A percentile compares a stretch with the other conserved stretches of the same genome.
Evolutionary conservation across 495 filamentous ascomycete species (phyloP).

Genomic region (Aspergillus haitiensis): DNA sequence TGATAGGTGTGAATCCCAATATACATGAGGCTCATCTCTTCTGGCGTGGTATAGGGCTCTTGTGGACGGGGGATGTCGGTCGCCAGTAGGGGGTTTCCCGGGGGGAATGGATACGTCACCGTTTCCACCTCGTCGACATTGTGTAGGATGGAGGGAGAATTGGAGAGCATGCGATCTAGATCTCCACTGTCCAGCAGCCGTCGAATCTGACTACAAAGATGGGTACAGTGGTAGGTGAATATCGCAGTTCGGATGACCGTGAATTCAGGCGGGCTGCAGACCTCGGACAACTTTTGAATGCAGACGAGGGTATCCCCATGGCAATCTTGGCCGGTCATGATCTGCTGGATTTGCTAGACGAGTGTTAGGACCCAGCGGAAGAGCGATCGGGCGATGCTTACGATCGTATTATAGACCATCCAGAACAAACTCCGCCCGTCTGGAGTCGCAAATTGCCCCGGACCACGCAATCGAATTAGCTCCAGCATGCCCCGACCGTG

Average conservation of each 20-base stretch:
- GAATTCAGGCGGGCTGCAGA: background rate
- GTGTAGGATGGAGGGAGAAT: background rate
- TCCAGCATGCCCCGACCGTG: conserved; percentile 1
- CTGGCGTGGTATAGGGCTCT: background rate
- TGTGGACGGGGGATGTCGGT: background rate
- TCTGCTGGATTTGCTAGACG: background rate
- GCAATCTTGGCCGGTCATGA: background rate
- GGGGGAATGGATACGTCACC: background rate
- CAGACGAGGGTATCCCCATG: background rate
- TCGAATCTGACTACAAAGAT: background rate
- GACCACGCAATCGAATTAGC: background rate
- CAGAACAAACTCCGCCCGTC: conserved; percentile 1
- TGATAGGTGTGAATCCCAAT: conserved; percentile 1
- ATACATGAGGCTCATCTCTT: background rate
- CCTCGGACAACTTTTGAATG: background rate
- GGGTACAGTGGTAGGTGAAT: conserved; percentile 3
- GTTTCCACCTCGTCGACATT: background rate
- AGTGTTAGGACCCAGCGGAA: background rate
- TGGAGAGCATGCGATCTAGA: background rate
- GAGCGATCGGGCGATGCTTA: background rate
- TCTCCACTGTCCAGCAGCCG: background rate
- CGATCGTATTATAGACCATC: conserved; percentile 4
- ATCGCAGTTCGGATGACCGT: background rate
- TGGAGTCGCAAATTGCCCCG: background rate
- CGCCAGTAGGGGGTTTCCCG: background rate